Conservation (phyloP, 2,329 filamentous ascomycete genomes). For the Elsinoe necatrix region DNA sequence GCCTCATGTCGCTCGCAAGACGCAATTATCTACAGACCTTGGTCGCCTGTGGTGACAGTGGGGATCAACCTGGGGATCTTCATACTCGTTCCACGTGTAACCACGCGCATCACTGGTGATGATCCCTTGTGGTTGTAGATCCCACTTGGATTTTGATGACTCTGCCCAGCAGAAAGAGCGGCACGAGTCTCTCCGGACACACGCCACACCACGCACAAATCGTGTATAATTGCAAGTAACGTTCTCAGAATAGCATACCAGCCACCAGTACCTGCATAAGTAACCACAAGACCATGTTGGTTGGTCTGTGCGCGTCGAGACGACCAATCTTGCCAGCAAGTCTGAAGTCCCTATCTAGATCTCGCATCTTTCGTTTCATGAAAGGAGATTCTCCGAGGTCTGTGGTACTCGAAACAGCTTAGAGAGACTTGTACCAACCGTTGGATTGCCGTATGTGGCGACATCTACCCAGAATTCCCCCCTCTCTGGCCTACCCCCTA, state of each 20-base stretch:
- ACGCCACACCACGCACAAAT: neutral
- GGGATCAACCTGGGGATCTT: neutral
- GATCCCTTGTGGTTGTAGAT: neutral
- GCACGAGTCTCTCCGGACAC: neutral
- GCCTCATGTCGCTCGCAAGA: neutral
- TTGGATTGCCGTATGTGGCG: neutral
- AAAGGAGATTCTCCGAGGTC: neutral
- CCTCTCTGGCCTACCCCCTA: neutral
- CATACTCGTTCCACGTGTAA: neutral
- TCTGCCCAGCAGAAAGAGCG: neutral
- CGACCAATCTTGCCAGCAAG: neutral
- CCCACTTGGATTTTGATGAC: neutral
- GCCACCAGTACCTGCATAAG: slow-evolving; percentile 10
- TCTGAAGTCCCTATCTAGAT: neutral
- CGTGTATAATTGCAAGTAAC: neutral
- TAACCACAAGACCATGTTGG: slow-evolving; percentile 1
- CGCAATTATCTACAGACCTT: neutral
- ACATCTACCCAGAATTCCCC: neutral
- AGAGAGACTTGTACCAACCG: neutral
- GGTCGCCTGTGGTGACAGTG: neutral
- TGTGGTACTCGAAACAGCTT: neutral
- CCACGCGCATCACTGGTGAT: neutral
- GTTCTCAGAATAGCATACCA: slow-evolving; percentile 1
- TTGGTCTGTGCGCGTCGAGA: neutral
- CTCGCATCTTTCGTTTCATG: neutral